Evolutionary conservation across 2,329 filamentous ascomycete genomes (phyloP), one percentile per base, ranked within the genome.

Genomic region (Penicillium vulpinum): DNA sequence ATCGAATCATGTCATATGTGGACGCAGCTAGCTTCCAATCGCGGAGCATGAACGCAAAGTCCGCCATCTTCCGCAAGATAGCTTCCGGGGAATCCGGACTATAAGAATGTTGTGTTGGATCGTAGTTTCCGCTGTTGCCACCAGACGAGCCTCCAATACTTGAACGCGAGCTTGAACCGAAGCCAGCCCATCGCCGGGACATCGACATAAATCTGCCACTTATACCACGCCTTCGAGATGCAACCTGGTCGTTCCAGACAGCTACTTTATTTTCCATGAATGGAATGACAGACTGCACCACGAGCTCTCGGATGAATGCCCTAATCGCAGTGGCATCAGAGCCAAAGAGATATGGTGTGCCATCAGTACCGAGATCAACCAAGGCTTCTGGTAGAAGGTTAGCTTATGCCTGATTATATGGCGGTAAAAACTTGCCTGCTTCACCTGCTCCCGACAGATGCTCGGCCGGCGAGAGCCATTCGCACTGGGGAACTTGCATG

Each of bases 221-320:
- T 46, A 99, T 82, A 15, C 95, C 95, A 68, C 91, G 87, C 56
- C 95, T 84, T 57, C 91, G 85, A 13, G 95, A 97, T 16, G 93
- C 92, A 26, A 97, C 90, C 73, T 97, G 93, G 67, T 99, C 94
- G 69, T 99, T 99, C 95, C 94, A 99, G 5, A 92, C 82, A 6
- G 91, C 88, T 11, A 96, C 85, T 62, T 90, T 88, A 54, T 93
- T 88, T 75, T 99, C 94, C 95, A 99, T 99, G 39, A 90, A 92
- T 1, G 95, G 94, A 55, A 99, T 83, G 51, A 99, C 87, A 1
- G 93, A 97, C 72, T 97, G 93, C 1, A 90, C 94, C 8, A 97
- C 90, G 81, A 99, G 90, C 73, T 99, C 95, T 31, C 94, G 88
- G 58, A 97, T 85, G 72, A 99, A 95, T 0, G 90, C 90, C 51